Percentiles rank a stretch among this genome's conserved stretches.
Evolutionary conservation across 352 stramenopile species (phyloP).

Genomic region (Phytophthora cryptogea): DNA sequence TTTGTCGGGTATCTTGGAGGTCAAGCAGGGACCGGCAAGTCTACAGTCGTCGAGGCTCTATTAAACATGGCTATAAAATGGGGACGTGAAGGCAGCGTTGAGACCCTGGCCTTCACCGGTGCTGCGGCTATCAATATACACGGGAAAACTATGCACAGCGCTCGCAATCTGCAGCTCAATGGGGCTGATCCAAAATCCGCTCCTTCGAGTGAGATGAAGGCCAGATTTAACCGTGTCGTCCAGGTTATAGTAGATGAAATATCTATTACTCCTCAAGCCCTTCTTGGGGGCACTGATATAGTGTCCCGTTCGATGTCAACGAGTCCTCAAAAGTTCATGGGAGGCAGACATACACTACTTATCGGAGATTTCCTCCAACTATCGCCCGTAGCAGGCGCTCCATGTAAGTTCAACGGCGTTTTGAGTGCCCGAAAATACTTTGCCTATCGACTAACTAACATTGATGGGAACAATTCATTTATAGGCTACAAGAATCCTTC

Average conservation of each 20-base stretch:
- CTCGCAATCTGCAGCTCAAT: constrained; percentile 21
- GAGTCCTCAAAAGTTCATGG: constrained; percentile 13
- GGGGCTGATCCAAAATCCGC: background rate
- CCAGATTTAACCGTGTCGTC: constrained; percentile 4
- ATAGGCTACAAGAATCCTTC: constrained; percentile 6
- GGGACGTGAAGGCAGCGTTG: too few species aligned
- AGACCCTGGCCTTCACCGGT: constrained; percentile 2
- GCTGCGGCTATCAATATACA: constrained; percentile 22
- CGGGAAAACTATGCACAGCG: constrained; percentile 24
- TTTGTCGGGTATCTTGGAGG: too few species aligned
- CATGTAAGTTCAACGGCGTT: too few species aligned
- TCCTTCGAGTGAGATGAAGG: constrained; percentile 20
- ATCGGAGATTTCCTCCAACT: constrained; percentile 34
- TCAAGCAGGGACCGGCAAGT: too few species aligned
- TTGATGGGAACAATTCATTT: too few species aligned
- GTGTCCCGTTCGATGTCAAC: constrained; percentile 6
- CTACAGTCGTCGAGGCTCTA: too few species aligned
- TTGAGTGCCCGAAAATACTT: too few species aligned
- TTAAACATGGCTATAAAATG: too few species aligned
- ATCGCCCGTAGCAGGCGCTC: constrained; percentile 8
- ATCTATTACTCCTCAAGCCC: constrained; percentile 24
- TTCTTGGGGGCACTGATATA: constrained; percentile 20
- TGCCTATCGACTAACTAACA: too few species aligned
- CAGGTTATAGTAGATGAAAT: constrained; percentile 33
- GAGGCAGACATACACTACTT: constrained; percentile 22